Percentiles rank a stretch among this genome's conserved stretches.
These are phyloP conservation scores for Dunaliella sp. DNA, from an alignment of 139 green algal species.

Conservation along the genomic window DNA sequence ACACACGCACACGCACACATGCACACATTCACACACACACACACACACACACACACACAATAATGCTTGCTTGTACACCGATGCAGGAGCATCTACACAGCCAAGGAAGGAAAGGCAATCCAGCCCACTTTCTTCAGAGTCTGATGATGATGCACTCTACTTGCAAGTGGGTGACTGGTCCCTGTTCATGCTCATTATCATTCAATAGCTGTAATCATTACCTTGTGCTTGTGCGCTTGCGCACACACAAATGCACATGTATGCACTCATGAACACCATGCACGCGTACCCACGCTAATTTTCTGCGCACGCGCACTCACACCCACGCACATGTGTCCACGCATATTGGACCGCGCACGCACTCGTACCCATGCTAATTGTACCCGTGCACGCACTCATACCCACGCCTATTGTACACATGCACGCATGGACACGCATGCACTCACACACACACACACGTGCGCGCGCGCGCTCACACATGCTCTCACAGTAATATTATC, in stretches of 20 bases:
- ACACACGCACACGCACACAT: too few relatives aligned
- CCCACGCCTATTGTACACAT: neutral
- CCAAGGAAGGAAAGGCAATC: neutral
- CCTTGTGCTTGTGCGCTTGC: too few relatives aligned
- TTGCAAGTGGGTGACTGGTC: neutral
- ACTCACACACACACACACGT: neutral
- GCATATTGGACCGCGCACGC: too few relatives aligned
- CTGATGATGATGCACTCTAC: neutral
- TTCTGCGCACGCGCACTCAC: neutral
- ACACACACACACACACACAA: neutral
- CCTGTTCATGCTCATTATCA: too few relatives aligned
- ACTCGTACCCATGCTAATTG: neutral
- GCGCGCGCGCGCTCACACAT: neutral
- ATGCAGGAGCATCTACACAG: neutral
- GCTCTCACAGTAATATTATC: too few relatives aligned
- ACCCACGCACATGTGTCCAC: neutral
- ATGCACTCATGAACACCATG: neutral
- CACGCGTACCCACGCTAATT: neutral
- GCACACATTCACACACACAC: neutral
- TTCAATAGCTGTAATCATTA: too few relatives aligned
- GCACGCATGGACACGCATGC: neutral
- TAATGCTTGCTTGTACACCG: too few relatives aligned
- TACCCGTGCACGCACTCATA: neutral
- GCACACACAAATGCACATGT: neutral
- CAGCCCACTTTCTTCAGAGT: neutral